phyloP scores from a whole-genome alignment of 257 asterid genomes.

The Nicotiana tabacum region DNA sequence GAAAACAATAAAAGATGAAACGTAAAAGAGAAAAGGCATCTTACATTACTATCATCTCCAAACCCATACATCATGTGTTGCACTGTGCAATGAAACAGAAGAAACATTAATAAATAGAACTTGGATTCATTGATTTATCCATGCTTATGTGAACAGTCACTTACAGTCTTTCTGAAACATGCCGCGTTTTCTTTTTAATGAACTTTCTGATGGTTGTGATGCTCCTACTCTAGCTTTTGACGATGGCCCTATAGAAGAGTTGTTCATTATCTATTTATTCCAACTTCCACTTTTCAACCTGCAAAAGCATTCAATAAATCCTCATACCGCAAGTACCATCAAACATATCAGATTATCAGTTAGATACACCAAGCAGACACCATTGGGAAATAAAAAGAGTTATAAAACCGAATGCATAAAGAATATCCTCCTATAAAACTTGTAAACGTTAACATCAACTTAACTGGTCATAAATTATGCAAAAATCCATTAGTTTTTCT shows the following conservation, averaged over 20 bases:
- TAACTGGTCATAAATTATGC: neutral
- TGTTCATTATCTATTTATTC: constrained; percentile 50
- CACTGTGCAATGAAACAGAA: constrained; percentile 43
- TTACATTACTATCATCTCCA: constrained; percentile 83
- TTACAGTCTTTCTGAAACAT: constrained; percentile 90
- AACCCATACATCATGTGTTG: constrained; percentile 97
- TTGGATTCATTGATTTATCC: neutral
- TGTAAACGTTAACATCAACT: neutral
- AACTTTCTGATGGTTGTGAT: constrained; percentile 65
- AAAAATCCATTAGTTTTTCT: neutral
- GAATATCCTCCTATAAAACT: neutral
- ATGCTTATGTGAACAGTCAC: constrained; percentile 19
- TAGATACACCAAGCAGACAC: neutral
- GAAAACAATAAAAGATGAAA: constrained; percentile 3
- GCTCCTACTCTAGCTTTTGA: constrained; percentile 61
- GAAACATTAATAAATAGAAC: neutral
- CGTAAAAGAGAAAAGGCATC: constrained; percentile 10
- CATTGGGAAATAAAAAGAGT: neutral
- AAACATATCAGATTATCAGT: neutral
- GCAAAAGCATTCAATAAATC: neutral
- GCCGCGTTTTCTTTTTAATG: constrained; percentile 84
- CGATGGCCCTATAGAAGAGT: constrained; percentile 42
- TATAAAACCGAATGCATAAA: neutral
- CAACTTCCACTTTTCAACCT: neutral
- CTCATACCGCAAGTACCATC: neutral